A percentile compares a stretch with the other conserved stretches of the same genome.
These are phyloP conservation scores for Suhomyces panamericanus DNA, from an alignment of 1,139 yeast genomes.

Conservation along the genomic window DNA sequence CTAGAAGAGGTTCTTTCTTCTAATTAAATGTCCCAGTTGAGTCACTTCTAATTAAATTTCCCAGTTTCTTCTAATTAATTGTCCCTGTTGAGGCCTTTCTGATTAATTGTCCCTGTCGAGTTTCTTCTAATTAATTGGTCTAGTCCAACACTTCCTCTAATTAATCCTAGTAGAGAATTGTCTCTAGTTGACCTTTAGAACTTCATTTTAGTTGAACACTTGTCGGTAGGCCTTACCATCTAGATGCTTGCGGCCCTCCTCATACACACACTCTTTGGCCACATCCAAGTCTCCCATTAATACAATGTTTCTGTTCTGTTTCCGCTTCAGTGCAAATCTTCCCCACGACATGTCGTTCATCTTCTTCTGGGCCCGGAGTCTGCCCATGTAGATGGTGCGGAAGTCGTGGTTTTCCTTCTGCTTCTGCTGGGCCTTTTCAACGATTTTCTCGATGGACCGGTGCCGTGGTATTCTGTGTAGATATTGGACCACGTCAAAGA, in stretches of 20 bases:
- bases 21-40: too few species aligned
- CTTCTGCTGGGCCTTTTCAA: not conserved
- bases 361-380: slow-evolving; percentile 12
- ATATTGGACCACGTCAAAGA: slow-evolving; percentile 21
- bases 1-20: too few species aligned
- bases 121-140: too few species aligned
- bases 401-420: slow-evolving; percentile 4
- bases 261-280: not conserved
- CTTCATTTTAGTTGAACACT: not conserved
- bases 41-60: too few species aligned
- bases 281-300: not conserved
- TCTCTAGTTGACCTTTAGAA: too few species aligned
- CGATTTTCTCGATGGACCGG: not conserved
- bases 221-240: not conserved
- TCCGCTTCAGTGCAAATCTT: not conserved
- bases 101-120: too few species aligned
- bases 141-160: too few species aligned
- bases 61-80: too few species aligned
- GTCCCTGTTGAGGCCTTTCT: too few species aligned
- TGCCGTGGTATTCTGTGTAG: slow-evolving; percentile 9
- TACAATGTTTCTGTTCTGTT: not conserved
- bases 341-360: slow-evolving; percentile 12
- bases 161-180: too few species aligned
- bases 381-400: slow-evolving; percentile 10
- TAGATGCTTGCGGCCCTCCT: not conserved